These are phyloP conservation scores for Alnus glutinosa DNA, from an alignment of 306 rosid genomes.

Conservation along the genomic window DNA sequence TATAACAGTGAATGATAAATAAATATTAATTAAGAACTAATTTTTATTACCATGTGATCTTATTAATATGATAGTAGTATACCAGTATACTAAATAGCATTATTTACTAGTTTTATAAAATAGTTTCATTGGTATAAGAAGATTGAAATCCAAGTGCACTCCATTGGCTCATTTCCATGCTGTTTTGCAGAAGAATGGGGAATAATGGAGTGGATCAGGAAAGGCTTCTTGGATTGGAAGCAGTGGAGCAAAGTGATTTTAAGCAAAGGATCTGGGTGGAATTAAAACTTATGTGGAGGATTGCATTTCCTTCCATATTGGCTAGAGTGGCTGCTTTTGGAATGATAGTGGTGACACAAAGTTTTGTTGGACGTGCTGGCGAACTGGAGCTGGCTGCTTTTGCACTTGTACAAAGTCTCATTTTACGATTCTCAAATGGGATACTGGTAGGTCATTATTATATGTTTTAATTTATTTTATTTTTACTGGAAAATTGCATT, in stretches of 20 bases:
- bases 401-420: slow-evolving; percentile 49
- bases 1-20: too few relatives aligned
- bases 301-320: slow-evolving; percentile 59
- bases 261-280: slow-evolving; percentile 44
- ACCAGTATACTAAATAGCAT: too few relatives aligned
- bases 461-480: neutral
- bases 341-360: slow-evolving; percentile 46
- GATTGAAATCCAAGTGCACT: neutral
- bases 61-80: too few relatives aligned
- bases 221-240: slow-evolving; percentile 17
- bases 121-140: neutral
- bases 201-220: neutral
- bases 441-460: slow-evolving; percentile 32
- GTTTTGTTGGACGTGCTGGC: slow-evolving; percentile 54
- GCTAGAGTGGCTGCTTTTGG: slow-evolving; percentile 52
- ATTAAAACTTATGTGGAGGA: slow-evolving; percentile 44
- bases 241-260: slow-evolving; percentile 17
- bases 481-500: neutral
- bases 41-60: too few relatives aligned
- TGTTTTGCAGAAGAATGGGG: neutral
- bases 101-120: neutral
- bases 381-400: slow-evolving; percentile 49
- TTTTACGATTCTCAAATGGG: slow-evolving; percentile 54
- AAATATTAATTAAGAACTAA: too few relatives aligned
- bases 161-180: neutral